phyloP scores from a whole-genome alignment of 2,329 filamentous ascomycete genomes.

The Mycosphaerella arachidis region DNA sequence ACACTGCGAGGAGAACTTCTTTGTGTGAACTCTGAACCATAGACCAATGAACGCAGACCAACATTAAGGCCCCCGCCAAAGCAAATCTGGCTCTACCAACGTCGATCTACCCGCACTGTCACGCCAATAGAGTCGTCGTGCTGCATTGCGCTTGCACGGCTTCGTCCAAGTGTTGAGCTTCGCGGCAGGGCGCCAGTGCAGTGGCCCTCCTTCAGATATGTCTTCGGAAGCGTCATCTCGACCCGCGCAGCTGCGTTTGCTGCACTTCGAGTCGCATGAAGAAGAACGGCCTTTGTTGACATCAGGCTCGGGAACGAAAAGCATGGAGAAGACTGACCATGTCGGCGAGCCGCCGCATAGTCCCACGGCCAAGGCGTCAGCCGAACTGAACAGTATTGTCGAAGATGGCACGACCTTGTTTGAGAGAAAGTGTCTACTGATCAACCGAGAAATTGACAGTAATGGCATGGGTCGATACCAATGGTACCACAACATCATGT shows the following conservation, averaged over 20 bases:
- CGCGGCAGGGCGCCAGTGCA: not conserved
- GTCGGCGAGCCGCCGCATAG: not conserved
- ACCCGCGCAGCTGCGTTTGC: slow-evolving; percentile 3
- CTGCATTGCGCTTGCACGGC: not conserved
- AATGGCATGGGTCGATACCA: slow-evolving; percentile 54
- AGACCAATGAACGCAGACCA: not conserved
- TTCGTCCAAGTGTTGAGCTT: not conserved
- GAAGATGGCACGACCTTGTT: slow-evolving; percentile 30
- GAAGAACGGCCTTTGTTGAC: slow-evolving; percentile 5
- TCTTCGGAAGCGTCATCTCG: not conserved
- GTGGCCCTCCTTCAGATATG: not conserved
- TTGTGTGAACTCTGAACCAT: not conserved
- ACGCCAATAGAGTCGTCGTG: not conserved
- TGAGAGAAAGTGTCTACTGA: slow-evolving; percentile 43
- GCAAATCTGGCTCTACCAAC: not conserved
- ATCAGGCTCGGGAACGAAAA: not conserved
- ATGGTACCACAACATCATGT: slow-evolving; percentile 33
- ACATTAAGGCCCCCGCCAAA: not conserved
- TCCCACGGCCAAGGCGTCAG: not conserved
- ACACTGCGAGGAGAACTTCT: not conserved
- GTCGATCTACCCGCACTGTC: not conserved
- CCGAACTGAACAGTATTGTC: not conserved
- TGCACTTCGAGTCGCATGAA: slow-evolving; percentile 4
- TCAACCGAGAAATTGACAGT: slow-evolving; percentile 47
- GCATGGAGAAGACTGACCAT: not conserved